phyloP scores from a whole-genome alignment of 106 monocot species.

The Platanthera zijinensis region DNA sequence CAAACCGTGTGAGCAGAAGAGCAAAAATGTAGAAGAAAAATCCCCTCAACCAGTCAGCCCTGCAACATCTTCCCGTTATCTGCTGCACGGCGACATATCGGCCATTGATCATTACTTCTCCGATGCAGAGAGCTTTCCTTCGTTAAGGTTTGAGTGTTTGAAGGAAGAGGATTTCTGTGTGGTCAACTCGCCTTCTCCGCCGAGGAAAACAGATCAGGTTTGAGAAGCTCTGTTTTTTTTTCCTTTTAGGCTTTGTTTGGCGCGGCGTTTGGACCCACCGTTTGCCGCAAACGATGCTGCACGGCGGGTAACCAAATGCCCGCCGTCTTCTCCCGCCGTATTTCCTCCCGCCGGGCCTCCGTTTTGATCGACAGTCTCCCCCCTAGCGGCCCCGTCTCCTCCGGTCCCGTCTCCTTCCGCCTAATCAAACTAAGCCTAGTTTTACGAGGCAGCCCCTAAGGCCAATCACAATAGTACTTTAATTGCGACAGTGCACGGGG shows the following conservation, averaged over 20 bases:
- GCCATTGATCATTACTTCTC: neutral
- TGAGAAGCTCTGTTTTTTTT: neutral
- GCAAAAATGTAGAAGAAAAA: neutral
- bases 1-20: neutral
- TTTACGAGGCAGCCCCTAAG: too few species aligned
- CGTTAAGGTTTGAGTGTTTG: neutral
- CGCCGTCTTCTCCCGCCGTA: too few species aligned
- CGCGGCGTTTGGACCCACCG: too few species aligned
- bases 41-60: slow-evolving; percentile 5
- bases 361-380: too few species aligned
- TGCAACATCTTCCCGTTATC: slow-evolving; percentile 13
- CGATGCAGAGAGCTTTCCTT: neutral
- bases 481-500: too few species aligned
- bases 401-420: too few species aligned
- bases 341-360: too few species aligned
- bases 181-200: neutral
- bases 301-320: too few species aligned
- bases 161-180: neutral
- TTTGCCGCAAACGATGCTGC: too few species aligned
- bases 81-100: neutral
- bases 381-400: too few species aligned
- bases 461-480: too few species aligned
- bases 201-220: neutral
- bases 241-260: neutral
- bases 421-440: too few species aligned